Evolutionary conservation across 2,329 filamentous ascomycete species (phyloP), one percentile per base, ranked within the genome.

Genomic region (Ophiostoma australiae): DNA sequence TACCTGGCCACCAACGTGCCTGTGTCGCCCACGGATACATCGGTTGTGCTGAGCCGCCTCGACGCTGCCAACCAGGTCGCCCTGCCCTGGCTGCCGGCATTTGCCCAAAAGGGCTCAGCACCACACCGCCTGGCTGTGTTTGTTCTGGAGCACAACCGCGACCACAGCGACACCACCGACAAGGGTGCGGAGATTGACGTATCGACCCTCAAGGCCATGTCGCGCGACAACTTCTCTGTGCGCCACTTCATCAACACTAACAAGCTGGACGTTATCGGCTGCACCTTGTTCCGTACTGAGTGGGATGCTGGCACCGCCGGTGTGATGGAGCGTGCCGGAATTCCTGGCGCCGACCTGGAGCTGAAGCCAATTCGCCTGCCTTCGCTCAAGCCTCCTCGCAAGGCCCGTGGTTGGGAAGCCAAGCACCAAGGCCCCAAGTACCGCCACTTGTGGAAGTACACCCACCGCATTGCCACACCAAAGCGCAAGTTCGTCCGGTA

Each of bases 41-140:
- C 85, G 58, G 80, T 95, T 58, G 86, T 90, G n/a, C 84, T 96
- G 23, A 82, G 83, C 76, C 84, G 84, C 75, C 83, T 92, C 75
- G 85, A 73, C 71, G 80, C 82, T 73, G 83, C 87, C 27, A 82
- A 84, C 39, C 89, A 95, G 79, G 84, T 95, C 68, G 87, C 92
- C 71, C 82, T 89, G 3, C 90, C 93, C 1, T 99, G 94, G 92
- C 83, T 94, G 33, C 90, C 94, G 0, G 91, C 95, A 1, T 92
- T 91, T 78, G 90, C 93, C 0, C 91, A 97, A 78, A 97, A 95
- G 83, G 95, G 95, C 71, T 87, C 90, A 1, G 92, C 92, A 1
- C 97, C 98, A 82, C 95, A 98, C 81, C 91, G 95, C 69, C 84
- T 98, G 70, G 90, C 90, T 67, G 82, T 98, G 72, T 91, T 95